Evolutionary conservation across 306 rosid genomes (phyloP).

Genomic region (Leucaena leucocephala): DNA sequence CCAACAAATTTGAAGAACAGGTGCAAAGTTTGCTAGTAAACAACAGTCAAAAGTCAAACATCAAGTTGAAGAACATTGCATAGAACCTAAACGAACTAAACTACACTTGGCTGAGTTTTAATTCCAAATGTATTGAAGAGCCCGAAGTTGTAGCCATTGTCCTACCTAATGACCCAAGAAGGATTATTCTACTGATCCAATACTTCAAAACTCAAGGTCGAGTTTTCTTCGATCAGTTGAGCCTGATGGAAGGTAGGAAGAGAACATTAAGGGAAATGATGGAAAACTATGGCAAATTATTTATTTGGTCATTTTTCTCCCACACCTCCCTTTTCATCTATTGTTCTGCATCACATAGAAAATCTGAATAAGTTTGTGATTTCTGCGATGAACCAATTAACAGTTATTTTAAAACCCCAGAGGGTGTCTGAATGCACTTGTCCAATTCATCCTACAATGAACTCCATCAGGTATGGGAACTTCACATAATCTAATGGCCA

Average conservation of each 20-base stretch:
- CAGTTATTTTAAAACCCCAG: slow-evolving; percentile 7
- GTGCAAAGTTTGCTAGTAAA: background rate
- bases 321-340: background rate
- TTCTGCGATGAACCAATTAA: background rate
- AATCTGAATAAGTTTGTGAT: background rate
- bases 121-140: background rate
- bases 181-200: background rate
- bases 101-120: background rate
- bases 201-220: background rate
- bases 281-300: background rate
- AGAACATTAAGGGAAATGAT: background rate
- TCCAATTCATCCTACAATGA: slow-evolving; percentile 15
- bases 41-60: background rate
- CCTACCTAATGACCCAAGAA: background rate
- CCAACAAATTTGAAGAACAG: background rate
- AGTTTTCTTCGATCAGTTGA: background rate
- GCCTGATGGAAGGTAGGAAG: background rate
- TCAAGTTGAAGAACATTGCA: background rate
- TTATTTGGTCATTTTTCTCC: background rate
- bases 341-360: background rate
- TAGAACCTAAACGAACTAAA: background rate
- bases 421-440: background rate
- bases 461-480: background rate
- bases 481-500: slow-evolving; percentile 4
- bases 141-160: background rate